Evolutionary conservation across 352 stramenopile genomes (phyloP).

Genomic region (Globisporangium paddicum): DNA sequence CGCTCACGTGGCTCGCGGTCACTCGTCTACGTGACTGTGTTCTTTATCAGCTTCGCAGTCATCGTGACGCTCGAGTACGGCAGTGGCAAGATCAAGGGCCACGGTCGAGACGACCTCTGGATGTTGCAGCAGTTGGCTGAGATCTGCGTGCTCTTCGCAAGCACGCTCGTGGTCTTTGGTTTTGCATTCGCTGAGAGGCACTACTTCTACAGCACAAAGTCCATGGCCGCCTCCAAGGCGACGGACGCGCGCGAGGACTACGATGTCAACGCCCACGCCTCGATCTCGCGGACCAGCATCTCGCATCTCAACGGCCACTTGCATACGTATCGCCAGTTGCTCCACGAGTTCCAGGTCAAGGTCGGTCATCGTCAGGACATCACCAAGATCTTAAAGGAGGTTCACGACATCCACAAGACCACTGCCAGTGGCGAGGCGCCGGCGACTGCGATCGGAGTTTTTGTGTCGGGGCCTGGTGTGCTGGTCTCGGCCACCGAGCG

Average conservation of each 20-base stretch:
- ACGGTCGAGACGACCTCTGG: slow-evolving; percentile 7
- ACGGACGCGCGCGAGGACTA: slow-evolving; percentile 7
- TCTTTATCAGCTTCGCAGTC: slow-evolving; percentile 17
- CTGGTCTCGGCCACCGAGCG: slow-evolving; percentile 1
- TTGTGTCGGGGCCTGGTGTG: neutral
- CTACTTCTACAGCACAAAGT: neutral
- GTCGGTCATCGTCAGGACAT: slow-evolving; percentile 29
- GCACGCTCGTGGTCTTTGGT: slow-evolving; percentile 1
- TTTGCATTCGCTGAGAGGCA: slow-evolving; percentile 6
- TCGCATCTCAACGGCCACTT: neutral
- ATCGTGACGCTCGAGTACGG: slow-evolving; percentile 31
- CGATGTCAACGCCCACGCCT: neutral
- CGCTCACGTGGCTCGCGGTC: slow-evolving; percentile 20
- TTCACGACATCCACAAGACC: too few relatives aligned
- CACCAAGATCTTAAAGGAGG: slow-evolving; percentile 20
- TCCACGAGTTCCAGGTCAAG: slow-evolving; percentile 18
- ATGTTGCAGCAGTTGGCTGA: slow-evolving; percentile 11
- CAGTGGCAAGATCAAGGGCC: slow-evolving; percentile 16
- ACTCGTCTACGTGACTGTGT: slow-evolving; percentile 24
- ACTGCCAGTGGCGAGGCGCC: too few relatives aligned
- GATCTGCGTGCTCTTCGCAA: slow-evolving; percentile 4
- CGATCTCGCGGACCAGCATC: neutral
- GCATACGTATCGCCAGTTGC: slow-evolving; percentile 1
- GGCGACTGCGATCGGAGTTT: too few relatives aligned
- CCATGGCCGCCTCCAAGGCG: neutral